These are phyloP conservation scores for Peterozyma xylosa DNA, from an alignment of 805 yeast genomes.

Conservation along the genomic window DNA sequence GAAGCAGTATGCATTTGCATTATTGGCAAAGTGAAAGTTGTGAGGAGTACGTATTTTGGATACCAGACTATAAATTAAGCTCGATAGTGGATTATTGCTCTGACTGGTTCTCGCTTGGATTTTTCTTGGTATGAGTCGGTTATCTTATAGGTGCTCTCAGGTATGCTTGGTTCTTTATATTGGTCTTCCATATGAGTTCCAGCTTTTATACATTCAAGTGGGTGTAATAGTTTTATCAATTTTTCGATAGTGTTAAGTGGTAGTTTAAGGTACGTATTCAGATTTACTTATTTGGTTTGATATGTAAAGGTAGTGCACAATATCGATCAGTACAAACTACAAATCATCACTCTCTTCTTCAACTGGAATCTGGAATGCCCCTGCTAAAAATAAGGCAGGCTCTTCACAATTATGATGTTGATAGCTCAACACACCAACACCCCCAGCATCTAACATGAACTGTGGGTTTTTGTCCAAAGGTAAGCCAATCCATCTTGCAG, in stretches of 20 bases:
- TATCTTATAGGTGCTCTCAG: no score
- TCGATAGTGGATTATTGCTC: no score
- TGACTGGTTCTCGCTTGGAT: no score
- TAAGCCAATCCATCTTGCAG: slow-evolving; percentile 76
- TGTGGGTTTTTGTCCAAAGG: slow-evolving; percentile 62
- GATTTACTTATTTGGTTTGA: neutral
- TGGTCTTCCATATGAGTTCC: no score
- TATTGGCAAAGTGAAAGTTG: no score
- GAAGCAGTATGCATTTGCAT: no score
- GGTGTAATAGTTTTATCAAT: no score
- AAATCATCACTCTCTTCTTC: slow-evolving; percentile 40
- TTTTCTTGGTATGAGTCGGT: no score
- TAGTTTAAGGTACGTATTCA: slow-evolving; percentile 3
- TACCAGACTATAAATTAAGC: no score
- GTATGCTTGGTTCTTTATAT: no score
- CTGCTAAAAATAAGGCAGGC: slow-evolving; percentile 81
- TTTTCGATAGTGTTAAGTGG: slow-evolving; percentile 1
- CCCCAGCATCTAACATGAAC: slow-evolving; percentile 89
- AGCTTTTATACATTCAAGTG: no score
- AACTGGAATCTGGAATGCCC: slow-evolving; percentile 71
- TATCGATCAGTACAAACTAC: slow-evolving; percentile 4
- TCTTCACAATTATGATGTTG: slow-evolving; percentile 80
- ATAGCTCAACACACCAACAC: slow-evolving; percentile 86
- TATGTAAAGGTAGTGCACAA: slow-evolving; percentile 8
- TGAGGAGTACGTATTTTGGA: no score